A percentile compares a stretch with the other conserved stretches of the same genome.
Evolutionary conservation across 2,329 filamentous ascomycete genomes (phyloP).

Genomic region (Pseudogymnoascus sp.): DNA sequence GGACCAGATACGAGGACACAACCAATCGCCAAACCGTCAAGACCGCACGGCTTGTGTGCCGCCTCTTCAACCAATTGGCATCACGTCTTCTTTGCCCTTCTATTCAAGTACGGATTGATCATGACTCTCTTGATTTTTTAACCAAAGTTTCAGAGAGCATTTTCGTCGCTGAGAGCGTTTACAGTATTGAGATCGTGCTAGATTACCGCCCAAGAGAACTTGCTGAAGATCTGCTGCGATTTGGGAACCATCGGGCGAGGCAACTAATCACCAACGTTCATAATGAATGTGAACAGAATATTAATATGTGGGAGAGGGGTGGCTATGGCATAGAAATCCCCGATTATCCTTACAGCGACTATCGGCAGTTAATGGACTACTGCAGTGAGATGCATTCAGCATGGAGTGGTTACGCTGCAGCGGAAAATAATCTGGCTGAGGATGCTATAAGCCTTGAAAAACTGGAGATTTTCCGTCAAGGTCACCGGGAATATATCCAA

Average conservation of each 20-base stretch:
- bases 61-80: background rate
- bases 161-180: background rate
- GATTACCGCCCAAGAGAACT: constrained; percentile 8
- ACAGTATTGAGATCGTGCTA: constrained; percentile 1
- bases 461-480: background rate
- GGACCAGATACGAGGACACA: background rate
- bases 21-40: background rate
- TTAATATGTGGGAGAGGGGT: background rate
- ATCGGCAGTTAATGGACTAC: background rate
- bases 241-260: background rate
- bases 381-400: background rate
- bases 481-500: background rate
- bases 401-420: background rate
- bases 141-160: background rate
- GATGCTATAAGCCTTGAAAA: background rate
- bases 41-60: background rate
- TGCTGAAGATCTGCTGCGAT: constrained; percentile 1
- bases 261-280: background rate
- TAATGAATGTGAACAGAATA: background rate
- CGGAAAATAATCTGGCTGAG: background rate
- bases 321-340: background rate
- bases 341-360: background rate
- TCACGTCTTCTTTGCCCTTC: background rate
- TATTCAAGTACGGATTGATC: constrained; percentile 3
- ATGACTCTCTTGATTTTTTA: constrained; percentile 1